Evolutionary conservation across 1,284 basidiomycete species (phyloP).

Genomic region (Tilletia setariae): DNA sequence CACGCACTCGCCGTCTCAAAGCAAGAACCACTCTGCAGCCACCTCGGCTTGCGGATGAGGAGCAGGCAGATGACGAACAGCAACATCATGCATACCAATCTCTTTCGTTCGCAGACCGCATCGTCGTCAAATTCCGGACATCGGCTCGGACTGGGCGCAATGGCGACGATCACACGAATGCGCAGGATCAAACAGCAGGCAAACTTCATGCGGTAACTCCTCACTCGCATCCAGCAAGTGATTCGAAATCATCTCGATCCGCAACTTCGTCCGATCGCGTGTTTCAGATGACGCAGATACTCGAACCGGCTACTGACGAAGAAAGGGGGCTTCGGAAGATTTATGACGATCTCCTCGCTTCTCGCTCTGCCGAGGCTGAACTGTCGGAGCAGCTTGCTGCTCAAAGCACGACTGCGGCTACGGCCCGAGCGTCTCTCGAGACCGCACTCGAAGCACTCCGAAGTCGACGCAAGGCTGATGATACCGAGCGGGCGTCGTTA

Average conservation of each 20-base stretch:
- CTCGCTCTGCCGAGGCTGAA: slow-evolving; percentile 51
- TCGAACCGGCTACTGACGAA: not conserved
- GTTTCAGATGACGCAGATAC: slow-evolving; percentile 18
- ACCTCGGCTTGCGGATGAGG: not conserved
- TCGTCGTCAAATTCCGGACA: not conserved
- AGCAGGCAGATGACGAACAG: not conserved
- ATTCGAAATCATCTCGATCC: no score
- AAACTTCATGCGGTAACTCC: not conserved
- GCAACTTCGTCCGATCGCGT: slow-evolving; percentile 25
- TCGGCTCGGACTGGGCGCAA: not conserved
- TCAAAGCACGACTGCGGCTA: slow-evolving; percentile 63
- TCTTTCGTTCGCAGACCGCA: slow-evolving; percentile 1
- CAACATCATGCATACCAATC: not conserved
- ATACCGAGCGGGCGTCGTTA: slow-evolving; percentile 70
- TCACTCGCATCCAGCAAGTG: not conserved
- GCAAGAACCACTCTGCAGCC: no score
- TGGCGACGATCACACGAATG: not conserved
- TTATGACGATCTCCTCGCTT: slow-evolving; percentile 15
- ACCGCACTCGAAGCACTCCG: slow-evolving; percentile 71
- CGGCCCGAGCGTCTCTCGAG: slow-evolving; percentile 64
- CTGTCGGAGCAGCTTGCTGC: slow-evolving; percentile 69
- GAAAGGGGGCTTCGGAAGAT: slow-evolving; percentile 20
- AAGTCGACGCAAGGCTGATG: slow-evolving; percentile 76
- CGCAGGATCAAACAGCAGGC: no score
- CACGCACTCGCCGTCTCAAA: slow-evolving; percentile 2